A percentile compares a stretch with the other conserved stretches of the same genome.
Conservation (phyloP, 2,329 filamentous ascomycete species). For the Aspergillus pseudotamarii region DNA sequence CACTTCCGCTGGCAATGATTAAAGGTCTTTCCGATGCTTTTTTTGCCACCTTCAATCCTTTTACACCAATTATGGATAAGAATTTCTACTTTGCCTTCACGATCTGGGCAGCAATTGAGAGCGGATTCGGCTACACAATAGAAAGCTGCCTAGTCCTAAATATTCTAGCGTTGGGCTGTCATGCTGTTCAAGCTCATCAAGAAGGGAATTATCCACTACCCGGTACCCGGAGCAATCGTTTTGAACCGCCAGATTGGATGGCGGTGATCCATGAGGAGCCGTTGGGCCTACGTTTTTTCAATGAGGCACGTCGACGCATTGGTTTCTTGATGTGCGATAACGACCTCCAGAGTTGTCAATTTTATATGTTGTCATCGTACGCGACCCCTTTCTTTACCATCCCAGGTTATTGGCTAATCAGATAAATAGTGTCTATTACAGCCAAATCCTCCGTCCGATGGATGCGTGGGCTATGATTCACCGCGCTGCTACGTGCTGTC, state of each 20-base stretch:
- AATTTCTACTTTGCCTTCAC: slow-evolving; percentile 56
- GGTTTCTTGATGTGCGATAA: slow-evolving; percentile 56
- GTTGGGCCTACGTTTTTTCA: slow-evolving; percentile 56
- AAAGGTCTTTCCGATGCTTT: slow-evolving; percentile 57
- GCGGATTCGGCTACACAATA: slow-evolving; percentile 54
- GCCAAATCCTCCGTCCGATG: slow-evolving; percentile 55
- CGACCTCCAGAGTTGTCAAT: slow-evolving; percentile 55
- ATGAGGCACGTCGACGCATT: slow-evolving; percentile 55
- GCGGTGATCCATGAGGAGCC: slow-evolving; percentile 43
- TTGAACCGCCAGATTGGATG: slow-evolving; percentile 44
- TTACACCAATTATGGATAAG: slow-evolving; percentile 56
- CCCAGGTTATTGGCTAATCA: slow-evolving; percentile 14
- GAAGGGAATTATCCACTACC: slow-evolving; percentile 53
- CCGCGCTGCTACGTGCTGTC: slow-evolving; percentile 54
- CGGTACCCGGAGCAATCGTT: slow-evolving; percentile 36
- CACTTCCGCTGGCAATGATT: slow-evolving; percentile 51
- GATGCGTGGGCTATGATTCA: slow-evolving; percentile 59
- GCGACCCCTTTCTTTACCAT: slow-evolving; percentile 9
- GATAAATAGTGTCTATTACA: slow-evolving; percentile 50
- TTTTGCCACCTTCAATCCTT: slow-evolving; percentile 58
- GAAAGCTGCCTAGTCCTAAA: slow-evolving; percentile 56
- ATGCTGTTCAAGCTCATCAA: slow-evolving; percentile 53
- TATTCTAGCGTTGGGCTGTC: slow-evolving; percentile 55
- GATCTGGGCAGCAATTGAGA: slow-evolving; percentile 52
- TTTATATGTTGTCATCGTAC: slow-evolving; percentile 54